Evolutionary conservation across 371 early-diverging fungal genomes (phyloP).

Genomic region (Syncephalastrum racemosum): DNA sequence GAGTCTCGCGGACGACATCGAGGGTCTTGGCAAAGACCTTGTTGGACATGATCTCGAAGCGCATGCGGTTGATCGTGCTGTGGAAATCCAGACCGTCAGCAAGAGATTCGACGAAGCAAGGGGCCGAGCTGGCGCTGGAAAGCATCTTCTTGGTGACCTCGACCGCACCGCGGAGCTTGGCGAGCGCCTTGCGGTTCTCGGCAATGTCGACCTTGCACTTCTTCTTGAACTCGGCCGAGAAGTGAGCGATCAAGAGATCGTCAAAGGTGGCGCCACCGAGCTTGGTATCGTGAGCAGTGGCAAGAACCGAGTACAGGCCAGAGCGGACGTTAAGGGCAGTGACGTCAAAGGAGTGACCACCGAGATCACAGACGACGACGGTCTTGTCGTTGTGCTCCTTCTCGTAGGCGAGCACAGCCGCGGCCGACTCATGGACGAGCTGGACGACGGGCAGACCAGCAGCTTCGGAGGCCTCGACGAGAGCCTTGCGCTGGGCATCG

Average conservation of each 20-base stretch:
- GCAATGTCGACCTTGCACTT: slow-evolving; percentile 81
- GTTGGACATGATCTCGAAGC: slow-evolving; percentile 90
- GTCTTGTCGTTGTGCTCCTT: slow-evolving; percentile 70
- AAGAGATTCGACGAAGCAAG: slow-evolving; percentile 91
- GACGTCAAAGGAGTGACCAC: slow-evolving; percentile 94
- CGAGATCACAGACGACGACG: slow-evolving; percentile 95
- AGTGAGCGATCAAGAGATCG: slow-evolving; percentile 80
- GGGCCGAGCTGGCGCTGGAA: slow-evolving; percentile 81
- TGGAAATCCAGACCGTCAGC: slow-evolving; percentile 94
- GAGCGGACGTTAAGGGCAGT: slow-evolving; percentile 85
- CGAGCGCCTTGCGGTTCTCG: slow-evolving; percentile 71
- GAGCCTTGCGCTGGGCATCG: slow-evolving; percentile 80
- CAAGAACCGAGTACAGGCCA: slow-evolving; percentile 89
- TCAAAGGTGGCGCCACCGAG: slow-evolving; percentile 95
- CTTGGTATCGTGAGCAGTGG: slow-evolving; percentile 80
- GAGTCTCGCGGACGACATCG: slow-evolving; percentile 69
- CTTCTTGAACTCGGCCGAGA: slow-evolving; percentile 86
- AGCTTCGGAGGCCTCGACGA: slow-evolving; percentile 78
- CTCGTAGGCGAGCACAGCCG: slow-evolving; percentile 95
- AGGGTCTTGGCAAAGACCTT: slow-evolving; percentile 79
- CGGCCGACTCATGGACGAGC: slow-evolving; percentile 94
- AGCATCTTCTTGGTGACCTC: slow-evolving; percentile 97
- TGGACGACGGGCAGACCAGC: slow-evolving; percentile 91
- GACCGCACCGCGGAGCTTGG: slow-evolving; percentile 80
- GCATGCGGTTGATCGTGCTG: slow-evolving; percentile 81